Percentiles rank a stretch among this genome's conserved stretches.
phyloP scores from a whole-genome alignment of 1,284 basidiomycete genomes.

The Caloboletus firmus region DNA sequence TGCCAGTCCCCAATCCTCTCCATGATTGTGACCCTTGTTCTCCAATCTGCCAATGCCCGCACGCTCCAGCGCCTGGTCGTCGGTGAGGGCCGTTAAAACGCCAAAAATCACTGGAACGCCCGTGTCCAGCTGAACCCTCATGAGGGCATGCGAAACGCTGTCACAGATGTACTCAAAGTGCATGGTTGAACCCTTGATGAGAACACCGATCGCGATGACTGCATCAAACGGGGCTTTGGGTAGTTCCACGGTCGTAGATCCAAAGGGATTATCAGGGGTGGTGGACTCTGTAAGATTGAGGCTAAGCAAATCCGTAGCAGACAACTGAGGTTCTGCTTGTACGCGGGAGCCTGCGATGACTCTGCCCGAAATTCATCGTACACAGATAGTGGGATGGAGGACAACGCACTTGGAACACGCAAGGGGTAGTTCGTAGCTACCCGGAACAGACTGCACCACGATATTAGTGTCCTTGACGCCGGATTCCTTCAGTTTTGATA shows the following conservation, averaged over 20 bases:
- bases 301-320: constrained; percentile 78
- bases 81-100: constrained; percentile 89
- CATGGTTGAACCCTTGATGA: constrained; percentile 98
- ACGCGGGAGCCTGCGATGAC: constrained; percentile 82
- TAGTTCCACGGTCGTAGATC: constrained; percentile 40
- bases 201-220: constrained; percentile 93
- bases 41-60: constrained; percentile 76
- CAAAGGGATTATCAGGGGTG: constrained; percentile 40
- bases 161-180: constrained; percentile 99
- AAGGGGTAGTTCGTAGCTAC: constrained; percentile 91
- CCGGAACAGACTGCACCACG: constrained; percentile 88
- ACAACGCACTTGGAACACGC: constrained; percentile 72
- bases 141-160: constrained; percentile 87
- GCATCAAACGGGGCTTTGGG: constrained; percentile 83
- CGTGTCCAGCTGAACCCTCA: constrained; percentile 91
- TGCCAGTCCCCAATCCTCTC: constrained; percentile 94
- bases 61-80: constrained; percentile 92
- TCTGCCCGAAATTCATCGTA: constrained; percentile 40
- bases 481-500: constrained; percentile 74
- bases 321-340: constrained; percentile 69
- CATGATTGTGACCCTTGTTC: constrained; percentile 86
- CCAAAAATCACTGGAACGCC: constrained; percentile 97
- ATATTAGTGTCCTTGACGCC: constrained; percentile 93
- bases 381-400: neutral
- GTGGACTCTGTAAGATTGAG: constrained; percentile 46